phyloP scores from a whole-genome alignment of 192 early-diverging fungal genomes.

The Gamsiella multidivaricata region DNA sequence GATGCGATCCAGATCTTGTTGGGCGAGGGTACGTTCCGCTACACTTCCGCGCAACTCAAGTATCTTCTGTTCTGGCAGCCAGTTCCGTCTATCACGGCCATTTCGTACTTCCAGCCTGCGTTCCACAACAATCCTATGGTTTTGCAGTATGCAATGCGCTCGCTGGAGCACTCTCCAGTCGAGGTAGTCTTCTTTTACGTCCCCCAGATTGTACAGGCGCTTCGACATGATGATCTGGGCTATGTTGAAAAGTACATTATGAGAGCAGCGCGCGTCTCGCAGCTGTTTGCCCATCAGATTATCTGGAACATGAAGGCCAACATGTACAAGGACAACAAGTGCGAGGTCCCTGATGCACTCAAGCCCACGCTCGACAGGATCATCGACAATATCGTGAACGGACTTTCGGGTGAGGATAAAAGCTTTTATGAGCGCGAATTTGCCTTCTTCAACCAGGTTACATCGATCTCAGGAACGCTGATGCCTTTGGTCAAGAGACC shows the following conservation, averaged over 20 bases:
- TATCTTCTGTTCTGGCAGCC: conserved; percentile 91
- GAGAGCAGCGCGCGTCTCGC: conserved; percentile 90
- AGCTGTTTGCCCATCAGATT: conserved; percentile 99
- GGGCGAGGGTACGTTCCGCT: conserved; percentile 61
- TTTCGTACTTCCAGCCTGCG: conserved; percentile 78
- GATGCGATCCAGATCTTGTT: conserved; percentile 82
- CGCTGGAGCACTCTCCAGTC: conserved; percentile 90
- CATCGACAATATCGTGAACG: conserved; percentile 79
- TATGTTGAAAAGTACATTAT: conserved; percentile 96
- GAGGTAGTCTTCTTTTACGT: conserved; percentile 98
- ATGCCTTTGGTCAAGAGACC: conserved; percentile 92
- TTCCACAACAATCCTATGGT: conserved; percentile 85
- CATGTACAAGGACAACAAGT: conserved; percentile 64
- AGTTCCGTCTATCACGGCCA: conserved; percentile 90
- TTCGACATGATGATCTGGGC: conserved; percentile 87
- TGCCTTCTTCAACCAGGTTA: conserved; percentile 93
- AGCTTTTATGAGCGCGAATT: conserved; percentile 97
- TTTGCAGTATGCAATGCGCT: conserved; percentile 93
- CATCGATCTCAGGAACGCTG: conserved; percentile 96
- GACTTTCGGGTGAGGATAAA: conserved; percentile 86
- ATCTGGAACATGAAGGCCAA: conserved; percentile 99
- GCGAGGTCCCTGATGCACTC: conserved; percentile 75
- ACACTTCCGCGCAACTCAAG: conserved; percentile 48
- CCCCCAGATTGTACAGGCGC: conserved; percentile 96
- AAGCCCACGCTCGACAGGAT: conserved; percentile 94